Percentiles rank a stretch among this genome's conserved stretches.
Conservation (phyloP, 495 filamentous ascomycete species). For the Penicillium ochrochloron region DNA sequence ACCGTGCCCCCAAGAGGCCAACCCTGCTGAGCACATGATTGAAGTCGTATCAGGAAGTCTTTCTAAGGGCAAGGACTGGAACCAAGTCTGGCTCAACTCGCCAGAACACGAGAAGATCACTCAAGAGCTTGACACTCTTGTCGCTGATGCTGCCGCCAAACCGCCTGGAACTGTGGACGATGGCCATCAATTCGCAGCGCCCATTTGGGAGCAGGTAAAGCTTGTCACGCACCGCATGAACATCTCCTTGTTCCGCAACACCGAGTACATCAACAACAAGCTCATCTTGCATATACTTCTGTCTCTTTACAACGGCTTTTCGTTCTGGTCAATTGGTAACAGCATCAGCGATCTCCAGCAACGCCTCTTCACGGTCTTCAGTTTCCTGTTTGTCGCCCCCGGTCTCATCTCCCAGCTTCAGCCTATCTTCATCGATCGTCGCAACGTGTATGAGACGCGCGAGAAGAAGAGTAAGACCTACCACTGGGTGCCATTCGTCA, state of each 20-base stretch:
- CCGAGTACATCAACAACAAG: slow-evolving; percentile 70
- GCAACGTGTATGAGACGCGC: slow-evolving; percentile 55
- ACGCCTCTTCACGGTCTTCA: slow-evolving; percentile 49
- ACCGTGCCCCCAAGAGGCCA: slow-evolving; percentile 73
- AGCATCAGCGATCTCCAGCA: background rate
- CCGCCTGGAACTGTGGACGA: slow-evolving; percentile 41
- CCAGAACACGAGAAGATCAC: slow-evolving; percentile 38
- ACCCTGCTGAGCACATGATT: slow-evolving; percentile 91
- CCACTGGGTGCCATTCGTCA: slow-evolving; percentile 57
- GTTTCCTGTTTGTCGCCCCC: slow-evolving; percentile 55
- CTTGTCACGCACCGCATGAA: slow-evolving; percentile 63
- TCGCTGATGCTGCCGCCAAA: slow-evolving; percentile 42
- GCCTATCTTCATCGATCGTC: slow-evolving; percentile 57
- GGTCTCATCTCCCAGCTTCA: slow-evolving; percentile 56
- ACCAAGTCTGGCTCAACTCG: slow-evolving; percentile 67
- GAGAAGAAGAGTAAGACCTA: slow-evolving; percentile 60
- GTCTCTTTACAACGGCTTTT: slow-evolving; percentile 40
- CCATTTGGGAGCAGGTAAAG: slow-evolving; percentile 58
- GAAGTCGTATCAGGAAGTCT: slow-evolving; percentile 64
- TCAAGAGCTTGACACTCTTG: slow-evolving; percentile 59
- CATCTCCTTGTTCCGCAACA: slow-evolving; percentile 23
- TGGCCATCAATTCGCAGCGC: slow-evolving; percentile 59
- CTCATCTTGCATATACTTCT: slow-evolving; percentile 42
- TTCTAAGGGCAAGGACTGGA: slow-evolving; percentile 58
- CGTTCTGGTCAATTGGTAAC: slow-evolving; percentile 34